Base-by-base conservation (phyloP, 306 rosid genomes). In the Vachellia pachyceras region DNA sequence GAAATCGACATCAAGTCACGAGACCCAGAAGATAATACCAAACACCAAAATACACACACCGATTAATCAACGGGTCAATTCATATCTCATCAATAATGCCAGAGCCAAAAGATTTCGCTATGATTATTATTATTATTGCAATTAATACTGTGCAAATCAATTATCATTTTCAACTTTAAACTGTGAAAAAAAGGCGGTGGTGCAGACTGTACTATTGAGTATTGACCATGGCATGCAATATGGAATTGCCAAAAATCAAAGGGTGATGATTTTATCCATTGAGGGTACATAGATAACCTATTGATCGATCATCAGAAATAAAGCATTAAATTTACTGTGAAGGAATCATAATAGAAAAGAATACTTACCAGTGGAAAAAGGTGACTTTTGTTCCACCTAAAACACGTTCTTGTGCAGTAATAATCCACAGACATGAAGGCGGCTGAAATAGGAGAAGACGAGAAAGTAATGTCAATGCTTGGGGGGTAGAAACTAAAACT, bases 391-490 rank as follows among this genome's bases (percentile, higher is more conserved):
- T 73, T 73, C 65, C 49, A 63, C 85, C 85, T 3, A 74, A 68
- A 45, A 83, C 85, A 84, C 63, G 80, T 78, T 70, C 74, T 72
- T 54, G 77, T 17, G 82, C 76, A 78, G 87, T 86, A 83, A 58
- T 35, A 79, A 79, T 65, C 82, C 86, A 84, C n/a, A n/a, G 84
- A 87, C 79, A 84, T 84, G 80, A 84, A 79, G 84, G 83, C 87
- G 86, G 88, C 90, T 79, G 85, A 65, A 63, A 82, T 64, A 69
- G 52, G 61, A 71, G 72, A 75, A 84, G 70, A 70, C 69, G 82
- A 57, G 75, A 52, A 63, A 69, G 54, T 49, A 77, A 37, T 10
- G 52, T 22, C 35, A 70, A 72, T 40, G 65, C 0, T 35, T 42
- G 46, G 10, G 71, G 71, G 44, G 46, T 52, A 64, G 69, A 33